Conservation (phyloP, 164 flowering plant genomes). For the Kalanchoe fedtschenkoi region DNA sequence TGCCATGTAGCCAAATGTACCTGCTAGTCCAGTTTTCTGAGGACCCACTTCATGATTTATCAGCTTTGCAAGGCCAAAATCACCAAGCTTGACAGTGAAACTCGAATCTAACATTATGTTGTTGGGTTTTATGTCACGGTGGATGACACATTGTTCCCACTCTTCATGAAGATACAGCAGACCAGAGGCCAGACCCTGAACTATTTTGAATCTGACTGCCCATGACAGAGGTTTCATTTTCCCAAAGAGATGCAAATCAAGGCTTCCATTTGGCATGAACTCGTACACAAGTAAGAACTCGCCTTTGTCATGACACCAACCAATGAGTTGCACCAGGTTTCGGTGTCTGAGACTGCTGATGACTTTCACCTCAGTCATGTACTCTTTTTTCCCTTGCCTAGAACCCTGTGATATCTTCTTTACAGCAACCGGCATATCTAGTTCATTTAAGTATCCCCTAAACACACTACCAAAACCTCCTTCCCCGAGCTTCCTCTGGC, state of each 20-base stretch:
- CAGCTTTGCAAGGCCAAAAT: constrained; percentile 38
- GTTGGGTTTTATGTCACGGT: constrained; percentile 39
- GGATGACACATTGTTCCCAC: constrained; percentile 48
- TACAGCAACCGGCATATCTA: constrained; percentile 18
- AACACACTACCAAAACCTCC: constrained; percentile 31
- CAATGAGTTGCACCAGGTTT: constrained; percentile 36
- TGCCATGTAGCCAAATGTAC: constrained; percentile 45
- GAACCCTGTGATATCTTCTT: constrained; percentile 27
- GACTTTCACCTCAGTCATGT: constrained; percentile 31
- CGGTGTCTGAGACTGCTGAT: constrained; percentile 37
- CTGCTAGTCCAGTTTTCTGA: constrained; percentile 33
- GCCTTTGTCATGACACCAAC: constrained; percentile 39
- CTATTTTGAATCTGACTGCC: constrained; percentile 28
- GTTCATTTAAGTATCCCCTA: constrained; percentile 19
- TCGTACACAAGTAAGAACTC: constrained; percentile 41
- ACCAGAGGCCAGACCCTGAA: constrained; percentile 30
- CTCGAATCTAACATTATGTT: constrained; percentile 38
- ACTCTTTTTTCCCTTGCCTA: constrained; percentile 38
- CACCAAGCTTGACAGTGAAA: constrained; percentile 41
- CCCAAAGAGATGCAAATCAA: constrained; percentile 32
- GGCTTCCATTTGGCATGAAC: constrained; percentile 41
- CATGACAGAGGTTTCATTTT: constrained; percentile 13
- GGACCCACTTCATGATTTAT: constrained; percentile 29
- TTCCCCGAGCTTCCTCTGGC: constrained; percentile 22
- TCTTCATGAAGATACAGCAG: constrained; percentile 42